Base-by-base conservation (phyloP, 805 yeast genomes). In the Candida lessepsii region DNA sequence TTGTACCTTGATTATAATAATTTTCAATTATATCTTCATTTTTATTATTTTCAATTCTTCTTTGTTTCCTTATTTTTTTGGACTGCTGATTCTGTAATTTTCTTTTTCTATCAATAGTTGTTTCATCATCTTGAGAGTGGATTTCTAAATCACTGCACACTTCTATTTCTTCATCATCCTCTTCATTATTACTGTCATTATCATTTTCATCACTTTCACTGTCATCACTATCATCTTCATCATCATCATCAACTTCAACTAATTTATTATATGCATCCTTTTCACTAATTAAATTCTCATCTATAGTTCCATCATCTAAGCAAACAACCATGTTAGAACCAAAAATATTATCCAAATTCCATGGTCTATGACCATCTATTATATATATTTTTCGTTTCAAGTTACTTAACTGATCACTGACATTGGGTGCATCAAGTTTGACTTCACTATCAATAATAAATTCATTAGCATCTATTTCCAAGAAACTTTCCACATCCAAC, bases 261-360 rank as follows among this genome's bases (percentile, higher is more conserved):
- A 83, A 58, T 15, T 67, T 64, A 17, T 65, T 60, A 53, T 86
- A 90, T 11, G 96, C 90, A 4, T 63, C 62, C 46, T 71, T 75
- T 53, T 84, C 89, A 4, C 65, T 59, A 10, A 45, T 46, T 38
- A 90, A 58, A 37, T 76, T 80, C 25, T 73, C 76, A 23, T 82
- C 86, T 2, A 85, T 71, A 34, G 70, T 68, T 0, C 96, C 96
- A 57, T 91, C 98, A 55, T 90, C 98, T 45, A 90, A 76, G 60
- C 98, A 90, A 5, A 72, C 73, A 4, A 93, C 78, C 47, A 79
- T 72, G 8, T 79, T 78, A 5, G 91, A 81, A 1, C 96, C 96
- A 70, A 86, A 90, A 34, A 93, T 54, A 56, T 93, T 93, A 58
- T 90, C 96, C 48, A 93, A 67, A 61, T 90, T 90, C 98, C 99